These are phyloP conservation scores for Amaranthus palmeri DNA, from an alignment of 148 eudicot species.

Conservation along the genomic window DNA sequence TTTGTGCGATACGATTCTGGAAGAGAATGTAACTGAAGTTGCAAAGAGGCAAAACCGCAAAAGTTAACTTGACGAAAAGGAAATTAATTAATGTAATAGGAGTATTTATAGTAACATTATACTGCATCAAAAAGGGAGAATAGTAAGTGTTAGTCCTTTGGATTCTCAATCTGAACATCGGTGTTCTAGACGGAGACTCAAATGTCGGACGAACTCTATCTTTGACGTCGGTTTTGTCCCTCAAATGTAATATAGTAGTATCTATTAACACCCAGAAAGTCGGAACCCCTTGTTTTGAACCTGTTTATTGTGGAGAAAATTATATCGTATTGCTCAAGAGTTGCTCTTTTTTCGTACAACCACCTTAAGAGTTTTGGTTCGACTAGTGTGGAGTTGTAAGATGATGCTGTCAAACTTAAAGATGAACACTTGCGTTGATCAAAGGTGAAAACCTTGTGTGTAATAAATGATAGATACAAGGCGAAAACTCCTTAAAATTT, in stretches of 20 bases:
- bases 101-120: slow-evolving; percentile 11
- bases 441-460: no score
- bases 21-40: slow-evolving; percentile 46
- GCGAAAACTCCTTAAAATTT: no score
- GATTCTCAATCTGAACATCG: neutral
- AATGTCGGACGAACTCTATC: slow-evolving; percentile 6
- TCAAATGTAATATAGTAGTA: neutral
- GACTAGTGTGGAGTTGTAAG: no score
- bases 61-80: neutral
- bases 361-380: no score
- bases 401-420: no score
- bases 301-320: neutral
- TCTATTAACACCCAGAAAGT: neutral
- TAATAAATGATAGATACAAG: no score
- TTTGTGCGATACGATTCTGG: slow-evolving; percentile 54
- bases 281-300: slow-evolving; percentile 16
- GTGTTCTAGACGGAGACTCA: neutral
- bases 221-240: slow-evolving; percentile 3
- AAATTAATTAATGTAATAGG: slow-evolving; percentile 15
- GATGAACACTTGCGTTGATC: no score
- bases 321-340: no score
- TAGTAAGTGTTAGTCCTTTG: neutral
- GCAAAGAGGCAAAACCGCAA: neutral
- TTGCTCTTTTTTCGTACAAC: no score
- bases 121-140: slow-evolving; percentile 4